Percentiles rank a stretch among this genome's conserved stretches.
Conservation (phyloP, 345 rosid species). For the Laguncularia racemosa region DNA sequence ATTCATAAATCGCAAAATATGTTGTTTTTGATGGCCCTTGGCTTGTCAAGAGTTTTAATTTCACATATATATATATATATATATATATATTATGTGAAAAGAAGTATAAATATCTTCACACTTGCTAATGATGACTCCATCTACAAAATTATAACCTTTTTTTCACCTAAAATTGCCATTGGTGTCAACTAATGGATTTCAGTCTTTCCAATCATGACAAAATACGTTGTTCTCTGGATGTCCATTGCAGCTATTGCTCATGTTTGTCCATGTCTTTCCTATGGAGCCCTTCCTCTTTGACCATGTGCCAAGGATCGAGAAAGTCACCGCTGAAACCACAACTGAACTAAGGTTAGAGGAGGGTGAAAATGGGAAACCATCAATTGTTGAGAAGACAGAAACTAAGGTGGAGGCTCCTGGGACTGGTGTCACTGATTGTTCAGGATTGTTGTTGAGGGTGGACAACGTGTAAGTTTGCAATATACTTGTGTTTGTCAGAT, state of each 20-base stretch:
- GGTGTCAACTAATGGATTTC: not conserved
- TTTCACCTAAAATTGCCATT: not conserved
- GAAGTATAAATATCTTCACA: too few species aligned
- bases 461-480: conserved; percentile 44
- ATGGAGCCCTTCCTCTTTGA: conserved; percentile 47
- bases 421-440: conserved; percentile 69
- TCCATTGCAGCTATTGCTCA: conserved; percentile 81
- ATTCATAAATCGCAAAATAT: too few species aligned
- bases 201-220: not conserved
- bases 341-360: conserved; percentile 31
- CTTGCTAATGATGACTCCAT: too few species aligned
- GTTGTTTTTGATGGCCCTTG: too few species aligned
- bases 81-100: too few species aligned
- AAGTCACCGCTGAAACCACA: conserved; percentile 33
- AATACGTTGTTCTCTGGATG: conserved; percentile 40
- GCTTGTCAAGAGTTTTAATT: too few species aligned
- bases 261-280: conserved; percentile 63
- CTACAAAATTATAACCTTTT: too few species aligned
- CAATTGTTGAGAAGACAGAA: conserved; percentile 36
- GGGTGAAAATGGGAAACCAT: conserved; percentile 17
- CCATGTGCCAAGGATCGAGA: conserved; percentile 25
- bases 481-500: too few species aligned
- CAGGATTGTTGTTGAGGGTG: conserved; percentile 83
- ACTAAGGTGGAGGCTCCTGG: conserved; percentile 59
- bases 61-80: too few species aligned